Conservation (phyloP, 2,329 filamentous ascomycete species). For the Apiospora aurea region DNA sequence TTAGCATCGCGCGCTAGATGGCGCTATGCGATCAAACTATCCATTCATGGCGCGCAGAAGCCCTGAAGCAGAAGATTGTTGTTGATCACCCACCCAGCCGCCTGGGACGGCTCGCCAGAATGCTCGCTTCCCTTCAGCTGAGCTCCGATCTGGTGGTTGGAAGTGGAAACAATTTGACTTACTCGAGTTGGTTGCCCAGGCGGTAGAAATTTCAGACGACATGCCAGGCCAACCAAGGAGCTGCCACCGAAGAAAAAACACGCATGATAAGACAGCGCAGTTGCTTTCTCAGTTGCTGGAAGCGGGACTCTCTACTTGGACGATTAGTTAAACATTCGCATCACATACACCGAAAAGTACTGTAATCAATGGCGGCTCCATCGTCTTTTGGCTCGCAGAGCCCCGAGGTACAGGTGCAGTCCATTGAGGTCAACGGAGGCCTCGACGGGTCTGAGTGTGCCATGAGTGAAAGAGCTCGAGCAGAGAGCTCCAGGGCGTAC, state of each 20-base stretch:
- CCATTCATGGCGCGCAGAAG: not conserved
- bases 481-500: not conserved
- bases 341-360: not conserved
- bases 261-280: not conserved
- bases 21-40: not conserved
- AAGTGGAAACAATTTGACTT: not conserved
- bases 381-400: not conserved
- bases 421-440: not conserved
- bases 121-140: not conserved
- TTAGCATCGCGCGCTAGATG: slow-evolving; percentile 1
- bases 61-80: not conserved
- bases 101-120: not conserved
- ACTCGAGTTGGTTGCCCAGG: not conserved
- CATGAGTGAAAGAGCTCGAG: not conserved
- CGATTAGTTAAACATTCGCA: not conserved
- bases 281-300: not conserved
- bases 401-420: not conserved
- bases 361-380: not conserved
- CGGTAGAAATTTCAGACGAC: not conserved
- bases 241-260: not conserved
- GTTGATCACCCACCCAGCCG: slow-evolving; percentile 6
- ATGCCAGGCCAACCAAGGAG: not conserved
- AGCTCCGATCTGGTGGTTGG: not conserved
- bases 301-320: too few relatives aligned
- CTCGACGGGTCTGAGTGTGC: not conserved